These are phyloP conservation scores for Saposhnikovia divaricata DNA, from an alignment of 129 eudicot genomes.

Conservation along the genomic window DNA sequence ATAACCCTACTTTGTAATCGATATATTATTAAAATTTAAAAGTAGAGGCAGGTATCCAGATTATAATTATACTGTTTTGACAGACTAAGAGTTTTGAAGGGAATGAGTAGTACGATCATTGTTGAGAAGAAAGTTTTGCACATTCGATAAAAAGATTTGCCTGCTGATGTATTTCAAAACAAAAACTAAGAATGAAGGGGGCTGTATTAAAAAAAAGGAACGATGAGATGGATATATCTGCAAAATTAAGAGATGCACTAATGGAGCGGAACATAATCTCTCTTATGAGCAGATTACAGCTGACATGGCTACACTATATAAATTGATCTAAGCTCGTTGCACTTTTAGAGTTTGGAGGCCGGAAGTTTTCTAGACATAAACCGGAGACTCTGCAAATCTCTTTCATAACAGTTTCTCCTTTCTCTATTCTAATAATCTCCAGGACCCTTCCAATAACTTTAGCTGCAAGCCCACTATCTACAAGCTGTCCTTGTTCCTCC, in stretches of 20 bases:
- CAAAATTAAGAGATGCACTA: conserved; percentile 12
- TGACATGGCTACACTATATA: conserved; percentile 54
- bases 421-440: conserved; percentile 55
- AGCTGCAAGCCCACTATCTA: conserved; percentile 67
- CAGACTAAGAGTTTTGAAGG: too few relatives aligned
- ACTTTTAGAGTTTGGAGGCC: conserved; percentile 49
- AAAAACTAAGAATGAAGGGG: conserved; percentile 13
- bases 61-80: too few relatives aligned
- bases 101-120: too few relatives aligned
- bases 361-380: conserved; percentile 45
- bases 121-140: not conserved
- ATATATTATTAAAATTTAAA: too few relatives aligned
- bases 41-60: too few relatives aligned
- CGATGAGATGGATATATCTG: conserved; percentile 2
- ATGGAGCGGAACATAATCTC: conserved; percentile 18
- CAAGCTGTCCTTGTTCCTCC: conserved; percentile 71
- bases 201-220: not conserved
- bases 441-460: conserved; percentile 68
- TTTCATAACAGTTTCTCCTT: conserved; percentile 54
- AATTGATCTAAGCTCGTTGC: conserved; percentile 68
- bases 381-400: conserved; percentile 41
- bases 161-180: conserved; percentile 17
- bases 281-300: conserved; percentile 30
- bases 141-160: not conserved
- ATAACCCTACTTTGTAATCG: too few relatives aligned